Conservation (phyloP, 116 monocot species). For the Dioscorea cayenensis region DNA sequence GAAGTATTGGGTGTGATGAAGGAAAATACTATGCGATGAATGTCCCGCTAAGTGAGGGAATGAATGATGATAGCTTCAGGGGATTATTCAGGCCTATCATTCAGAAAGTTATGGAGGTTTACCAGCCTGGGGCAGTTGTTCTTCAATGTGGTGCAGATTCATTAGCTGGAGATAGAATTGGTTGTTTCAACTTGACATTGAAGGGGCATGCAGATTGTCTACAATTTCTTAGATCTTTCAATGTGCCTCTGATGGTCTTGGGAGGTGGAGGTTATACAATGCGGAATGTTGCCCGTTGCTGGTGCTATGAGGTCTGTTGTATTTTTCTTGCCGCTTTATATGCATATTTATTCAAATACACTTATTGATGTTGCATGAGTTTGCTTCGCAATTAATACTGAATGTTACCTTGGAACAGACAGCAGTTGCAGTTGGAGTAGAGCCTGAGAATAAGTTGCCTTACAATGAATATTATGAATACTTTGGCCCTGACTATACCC, state of each 20-base stretch:
- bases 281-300: slow-evolving; percentile 68
- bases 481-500: slow-evolving; percentile 75
- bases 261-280: slow-evolving; percentile 81
- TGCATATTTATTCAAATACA: neutral
- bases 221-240: slow-evolving; percentile 57
- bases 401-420: slow-evolving; percentile 30
- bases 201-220: slow-evolving; percentile 66
- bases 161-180: slow-evolving; percentile 58
- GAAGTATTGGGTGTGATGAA: slow-evolving; percentile 40
- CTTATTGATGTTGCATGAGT: neutral
- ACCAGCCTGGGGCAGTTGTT: slow-evolving; percentile 57
- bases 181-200: slow-evolving; percentile 63
- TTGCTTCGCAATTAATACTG: neutral
- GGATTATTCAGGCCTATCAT: slow-evolving; percentile 64
- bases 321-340: neutral
- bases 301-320: slow-evolving; percentile 66
- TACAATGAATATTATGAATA: slow-evolving; percentile 66
- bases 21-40: slow-evolving; percentile 77
- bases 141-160: slow-evolving; percentile 81
- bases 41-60: slow-evolving; percentile 71
- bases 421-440: slow-evolving; percentile 62
- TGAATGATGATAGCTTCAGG: slow-evolving; percentile 70
- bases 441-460: slow-evolving; percentile 70
- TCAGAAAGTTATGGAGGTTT: slow-evolving; percentile 70
- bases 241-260: slow-evolving; percentile 54